Evolutionary conservation across 306 rosid species (phyloP).

Genomic region (Lupinus albus): DNA sequence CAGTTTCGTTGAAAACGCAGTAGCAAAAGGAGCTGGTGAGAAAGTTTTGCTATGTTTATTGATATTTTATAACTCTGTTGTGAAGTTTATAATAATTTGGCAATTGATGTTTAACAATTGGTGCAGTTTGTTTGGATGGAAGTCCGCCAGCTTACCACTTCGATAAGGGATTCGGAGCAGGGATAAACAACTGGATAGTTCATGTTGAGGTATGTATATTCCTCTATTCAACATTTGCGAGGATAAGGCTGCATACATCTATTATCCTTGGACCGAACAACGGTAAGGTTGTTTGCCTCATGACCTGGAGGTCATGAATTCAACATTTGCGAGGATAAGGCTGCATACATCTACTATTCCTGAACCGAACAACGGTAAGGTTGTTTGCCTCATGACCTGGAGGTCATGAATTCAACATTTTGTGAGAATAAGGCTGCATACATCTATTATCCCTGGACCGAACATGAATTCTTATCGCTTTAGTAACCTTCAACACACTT

Average conservation of each 20-base stretch:
- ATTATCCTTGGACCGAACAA: too few relatives aligned
- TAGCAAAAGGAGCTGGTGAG: conserved; percentile 92
- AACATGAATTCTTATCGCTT: background rate
- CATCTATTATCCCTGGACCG: too few relatives aligned
- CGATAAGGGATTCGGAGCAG: conserved; percentile 70
- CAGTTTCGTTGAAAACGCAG: conserved; percentile 70
- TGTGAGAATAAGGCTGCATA: too few relatives aligned
- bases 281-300: too few relatives aligned
- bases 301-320: too few relatives aligned
- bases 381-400: too few relatives aligned
- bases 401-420: too few relatives aligned
- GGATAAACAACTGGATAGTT: conserved; percentile 83
- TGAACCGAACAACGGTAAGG: too few relatives aligned
- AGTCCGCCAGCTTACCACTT: conserved; percentile 95
- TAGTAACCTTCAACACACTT: conserved; percentile 28
- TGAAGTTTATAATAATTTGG: conserved; percentile 10
- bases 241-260: too few relatives aligned
- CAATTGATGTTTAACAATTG: conserved; percentile 34
- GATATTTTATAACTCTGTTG: background rate
- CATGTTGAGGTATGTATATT: conserved; percentile 69
- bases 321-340: too few relatives aligned
- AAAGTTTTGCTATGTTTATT: conserved; percentile 28
- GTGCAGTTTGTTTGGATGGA: conserved; percentile 92
- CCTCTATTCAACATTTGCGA: too few relatives aligned
- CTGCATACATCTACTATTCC: too few relatives aligned